Evolutionary conservation across 2,329 filamentous ascomycete species (phyloP).

Genomic region (Penicillium corylophilum): DNA sequence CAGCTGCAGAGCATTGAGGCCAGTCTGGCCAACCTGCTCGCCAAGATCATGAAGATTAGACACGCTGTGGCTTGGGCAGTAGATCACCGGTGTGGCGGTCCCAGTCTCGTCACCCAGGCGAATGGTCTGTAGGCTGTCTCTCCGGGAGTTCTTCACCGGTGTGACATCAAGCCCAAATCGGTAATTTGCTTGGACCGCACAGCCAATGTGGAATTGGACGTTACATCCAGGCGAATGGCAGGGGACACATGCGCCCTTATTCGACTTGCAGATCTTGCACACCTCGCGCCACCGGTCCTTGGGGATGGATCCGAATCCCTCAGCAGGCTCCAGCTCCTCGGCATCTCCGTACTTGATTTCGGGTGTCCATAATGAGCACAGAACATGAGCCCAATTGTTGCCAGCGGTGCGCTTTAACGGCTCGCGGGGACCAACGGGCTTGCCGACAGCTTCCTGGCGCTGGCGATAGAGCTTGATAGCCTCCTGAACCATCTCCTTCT

Average conservation of each 20-base stretch:
- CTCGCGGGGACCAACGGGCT: constrained; percentile 80
- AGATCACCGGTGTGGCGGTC: constrained; percentile 78
- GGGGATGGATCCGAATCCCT: constrained; percentile 84
- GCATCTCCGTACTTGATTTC: constrained; percentile 92
- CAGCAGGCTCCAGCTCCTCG: constrained; percentile 76
- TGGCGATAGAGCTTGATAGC: constrained; percentile 79
- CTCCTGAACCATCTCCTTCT: constrained; percentile 78
- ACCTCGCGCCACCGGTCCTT: constrained; percentile 69
- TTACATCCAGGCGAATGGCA: constrained; percentile 63
- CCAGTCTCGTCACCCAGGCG: constrained; percentile 79
- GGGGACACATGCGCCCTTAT: constrained; percentile 72
- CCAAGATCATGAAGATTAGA: constrained; percentile 78
- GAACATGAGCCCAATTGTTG: constrained; percentile 98
- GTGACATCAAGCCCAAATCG: constrained; percentile 85
- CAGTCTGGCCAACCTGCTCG: constrained; percentile 69
- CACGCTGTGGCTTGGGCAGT: constrained; percentile 85
- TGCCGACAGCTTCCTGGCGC: constrained; percentile 78
- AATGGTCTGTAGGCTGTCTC: constrained; percentile 76
- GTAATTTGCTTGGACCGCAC: constrained; percentile 80
- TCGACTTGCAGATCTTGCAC: constrained; percentile 81
- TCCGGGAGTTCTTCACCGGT: constrained; percentile 82
- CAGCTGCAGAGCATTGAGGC: constrained; percentile 77
- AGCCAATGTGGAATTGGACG: constrained; percentile 76
- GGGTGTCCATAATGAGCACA: constrained; percentile 85
- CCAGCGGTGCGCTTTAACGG: constrained; percentile 90